phyloP scores from a whole-genome alignment of 2,329 filamentous ascomycete species.

The Pseudocercospora vitis region DNA sequence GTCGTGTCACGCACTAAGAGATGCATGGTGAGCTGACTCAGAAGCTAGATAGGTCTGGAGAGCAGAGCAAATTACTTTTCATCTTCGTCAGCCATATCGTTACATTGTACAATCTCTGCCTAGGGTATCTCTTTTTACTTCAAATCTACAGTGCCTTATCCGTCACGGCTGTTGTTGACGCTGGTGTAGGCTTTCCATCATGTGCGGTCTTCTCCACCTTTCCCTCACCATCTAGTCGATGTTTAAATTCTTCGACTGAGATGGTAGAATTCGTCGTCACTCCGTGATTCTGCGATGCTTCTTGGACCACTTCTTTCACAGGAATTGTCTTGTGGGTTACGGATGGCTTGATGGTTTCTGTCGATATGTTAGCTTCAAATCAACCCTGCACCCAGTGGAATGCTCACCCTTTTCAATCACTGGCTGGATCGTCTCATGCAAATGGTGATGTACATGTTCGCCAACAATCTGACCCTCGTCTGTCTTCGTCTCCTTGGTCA shows the following conservation, averaged over 20 bases:
- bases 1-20: too few relatives aligned
- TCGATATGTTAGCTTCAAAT: background rate
- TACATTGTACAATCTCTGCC: background rate
- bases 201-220: constrained; percentile 11
- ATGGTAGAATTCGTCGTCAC: constrained; percentile 26
- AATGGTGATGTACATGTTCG: constrained; percentile 32
- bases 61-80: too few relatives aligned
- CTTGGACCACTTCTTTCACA: constrained; percentile 30
- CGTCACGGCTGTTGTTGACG: background rate
- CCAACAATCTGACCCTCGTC: constrained; percentile 21
- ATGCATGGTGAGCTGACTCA: too few relatives aligned
- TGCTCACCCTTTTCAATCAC: constrained; percentile 31
- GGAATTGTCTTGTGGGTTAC: constrained; percentile 33
- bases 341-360: constrained; percentile 27
- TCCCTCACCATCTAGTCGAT: constrained; percentile 18
- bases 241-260: constrained; percentile 31
- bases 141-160: background rate
- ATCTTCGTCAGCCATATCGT: too few relatives aligned
- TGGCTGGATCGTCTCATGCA: constrained; percentile 33
- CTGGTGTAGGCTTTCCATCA: background rate
- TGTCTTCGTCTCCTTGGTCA: constrained; percentile 19
- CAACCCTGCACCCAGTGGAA: background rate
- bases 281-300: constrained; percentile 29
- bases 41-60: too few relatives aligned
- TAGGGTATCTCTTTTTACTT: background rate